phyloP scores from a whole-genome alignment of 2,329 filamentous ascomycete genomes.

The Penicillium sp. region DNA sequence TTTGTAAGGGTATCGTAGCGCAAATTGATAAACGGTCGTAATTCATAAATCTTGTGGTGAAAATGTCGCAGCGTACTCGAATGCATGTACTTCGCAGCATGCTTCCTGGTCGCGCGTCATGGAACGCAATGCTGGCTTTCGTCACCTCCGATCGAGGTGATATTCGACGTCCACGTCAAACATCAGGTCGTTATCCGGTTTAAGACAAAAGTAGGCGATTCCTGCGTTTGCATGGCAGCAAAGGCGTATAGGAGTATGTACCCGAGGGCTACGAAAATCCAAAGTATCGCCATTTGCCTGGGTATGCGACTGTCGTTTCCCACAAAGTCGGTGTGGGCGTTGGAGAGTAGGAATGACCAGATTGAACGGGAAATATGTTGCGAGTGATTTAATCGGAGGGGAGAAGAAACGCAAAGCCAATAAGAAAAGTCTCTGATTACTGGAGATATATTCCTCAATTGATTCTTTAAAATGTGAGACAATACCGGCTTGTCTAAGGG shows the following conservation, averaged over 20 bases:
- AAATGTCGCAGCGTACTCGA: neutral
- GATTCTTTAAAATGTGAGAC: neutral
- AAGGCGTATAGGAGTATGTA: conserved; percentile 39
- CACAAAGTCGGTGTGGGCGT: conserved; percentile 7
- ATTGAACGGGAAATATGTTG: neutral
- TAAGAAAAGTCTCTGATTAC: neutral
- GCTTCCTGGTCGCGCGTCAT: neutral
- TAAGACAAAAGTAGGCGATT: conserved; percentile 8
- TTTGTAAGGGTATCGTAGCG: conserved; percentile 3
- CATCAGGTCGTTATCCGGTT: conserved; percentile 24
- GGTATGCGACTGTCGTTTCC: neutral
- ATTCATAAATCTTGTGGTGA: neutral
- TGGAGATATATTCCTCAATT: neutral
- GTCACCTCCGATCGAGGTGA: neutral
- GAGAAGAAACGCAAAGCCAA: neutral
- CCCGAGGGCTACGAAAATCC: conserved; percentile 37
- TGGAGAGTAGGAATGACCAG: neutral
- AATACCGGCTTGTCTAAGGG: conserved; percentile 6
- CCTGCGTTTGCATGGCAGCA: conserved; percentile 25
- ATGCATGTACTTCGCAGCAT: neutral
- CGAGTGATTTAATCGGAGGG: too few species aligned
- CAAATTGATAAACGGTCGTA: neutral
- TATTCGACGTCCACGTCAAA: neutral
- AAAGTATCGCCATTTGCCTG: conserved; percentile 28
- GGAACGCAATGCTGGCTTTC: neutral